Evolutionary conservation across 129 eudicot genomes (phyloP).

Genomic region (Pulicaria dysenterica): DNA sequence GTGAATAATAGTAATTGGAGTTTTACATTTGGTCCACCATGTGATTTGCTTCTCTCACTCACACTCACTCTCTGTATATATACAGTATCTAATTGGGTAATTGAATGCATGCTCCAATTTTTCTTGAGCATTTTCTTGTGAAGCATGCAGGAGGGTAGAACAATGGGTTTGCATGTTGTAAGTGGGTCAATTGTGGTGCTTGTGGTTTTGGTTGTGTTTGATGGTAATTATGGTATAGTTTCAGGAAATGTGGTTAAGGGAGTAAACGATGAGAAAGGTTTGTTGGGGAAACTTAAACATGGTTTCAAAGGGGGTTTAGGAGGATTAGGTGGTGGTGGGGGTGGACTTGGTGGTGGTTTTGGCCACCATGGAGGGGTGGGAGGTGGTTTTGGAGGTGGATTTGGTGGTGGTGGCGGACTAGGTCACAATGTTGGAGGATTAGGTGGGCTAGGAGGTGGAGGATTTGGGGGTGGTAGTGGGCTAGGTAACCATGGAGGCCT

Average conservation of each 20-base stretch:
- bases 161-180: constrained; percentile 24
- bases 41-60: constrained; percentile 1
- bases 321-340: constrained; percentile 9
- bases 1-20: constrained; percentile 6
- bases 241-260: constrained; percentile 26
- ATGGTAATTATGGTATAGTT: constrained; percentile 24
- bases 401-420: neutral
- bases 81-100: constrained; percentile 14
- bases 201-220: constrained; percentile 28
- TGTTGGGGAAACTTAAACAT: constrained; percentile 28
- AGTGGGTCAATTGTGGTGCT: constrained; percentile 10
- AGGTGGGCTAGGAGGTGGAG: constrained; percentile 6
- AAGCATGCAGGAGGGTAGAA: constrained; percentile 11
- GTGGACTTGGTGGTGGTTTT: neutral
- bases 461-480: constrained; percentile 11
- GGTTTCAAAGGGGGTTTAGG: constrained; percentile 32
- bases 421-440: neutral
- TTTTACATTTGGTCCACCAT: constrained; percentile 37
- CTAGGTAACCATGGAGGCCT: neutral
- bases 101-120: neutral
- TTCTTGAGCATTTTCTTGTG: neutral
- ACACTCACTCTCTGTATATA: constrained; percentile 2
- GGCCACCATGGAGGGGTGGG: neutral
- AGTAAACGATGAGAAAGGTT: constrained; percentile 36
- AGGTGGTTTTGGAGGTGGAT: neutral